phyloP scores from a whole-genome alignment of 495 filamentous ascomycete species.

The Podospora australis region DNA sequence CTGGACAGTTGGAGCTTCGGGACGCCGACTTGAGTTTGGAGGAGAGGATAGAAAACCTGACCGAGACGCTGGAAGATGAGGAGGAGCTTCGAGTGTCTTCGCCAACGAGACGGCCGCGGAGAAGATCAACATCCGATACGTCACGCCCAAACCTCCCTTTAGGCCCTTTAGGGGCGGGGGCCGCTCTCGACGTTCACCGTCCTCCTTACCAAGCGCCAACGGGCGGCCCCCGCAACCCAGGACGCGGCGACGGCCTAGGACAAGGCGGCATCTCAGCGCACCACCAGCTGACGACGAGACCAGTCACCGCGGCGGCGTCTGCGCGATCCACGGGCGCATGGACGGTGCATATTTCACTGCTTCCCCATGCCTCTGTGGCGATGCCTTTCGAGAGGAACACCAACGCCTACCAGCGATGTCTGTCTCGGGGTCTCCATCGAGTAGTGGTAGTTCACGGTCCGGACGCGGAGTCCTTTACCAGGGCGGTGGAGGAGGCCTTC shows the following conservation, averaged over 20 bases:
- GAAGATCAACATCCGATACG: slow-evolving; percentile 31
- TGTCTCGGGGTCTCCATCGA: slow-evolving; percentile 50
- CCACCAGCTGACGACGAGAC: slow-evolving; percentile 5
- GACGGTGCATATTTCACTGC: slow-evolving; percentile 52
- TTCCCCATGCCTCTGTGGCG: slow-evolving; percentile 43
- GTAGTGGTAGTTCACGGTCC: slow-evolving; percentile 44
- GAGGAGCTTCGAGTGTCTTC: slow-evolving; percentile 15
- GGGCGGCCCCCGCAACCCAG: slow-evolving; percentile 11
- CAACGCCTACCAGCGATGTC: slow-evolving; percentile 50
- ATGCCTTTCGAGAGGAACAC: slow-evolving; percentile 56
- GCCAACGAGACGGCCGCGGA: slow-evolving; percentile 14
- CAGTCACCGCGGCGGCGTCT: too few species aligned
- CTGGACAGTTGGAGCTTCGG: slow-evolving; percentile 40
- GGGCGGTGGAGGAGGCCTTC: slow-evolving; percentile 43
- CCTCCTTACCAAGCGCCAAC: slow-evolving; percentile 17
- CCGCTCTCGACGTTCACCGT: slow-evolving; percentile 14
- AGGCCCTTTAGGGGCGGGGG: slow-evolving; percentile 29
- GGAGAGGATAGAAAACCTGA: slow-evolving; percentile 45
- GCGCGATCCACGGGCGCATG: slow-evolving; percentile 32
- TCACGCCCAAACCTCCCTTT: slow-evolving; percentile 21
- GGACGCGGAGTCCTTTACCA: slow-evolving; percentile 40
- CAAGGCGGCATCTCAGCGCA: slow-evolving; percentile 10
- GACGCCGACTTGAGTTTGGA: slow-evolving; percentile 47
- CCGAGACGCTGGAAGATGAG: slow-evolving; percentile 32
- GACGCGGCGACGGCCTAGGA: slow-evolving; percentile 12